Base-by-base conservation (phyloP, 2,329 filamentous ascomycete species). In the Ascochyta rabiei region DNA sequence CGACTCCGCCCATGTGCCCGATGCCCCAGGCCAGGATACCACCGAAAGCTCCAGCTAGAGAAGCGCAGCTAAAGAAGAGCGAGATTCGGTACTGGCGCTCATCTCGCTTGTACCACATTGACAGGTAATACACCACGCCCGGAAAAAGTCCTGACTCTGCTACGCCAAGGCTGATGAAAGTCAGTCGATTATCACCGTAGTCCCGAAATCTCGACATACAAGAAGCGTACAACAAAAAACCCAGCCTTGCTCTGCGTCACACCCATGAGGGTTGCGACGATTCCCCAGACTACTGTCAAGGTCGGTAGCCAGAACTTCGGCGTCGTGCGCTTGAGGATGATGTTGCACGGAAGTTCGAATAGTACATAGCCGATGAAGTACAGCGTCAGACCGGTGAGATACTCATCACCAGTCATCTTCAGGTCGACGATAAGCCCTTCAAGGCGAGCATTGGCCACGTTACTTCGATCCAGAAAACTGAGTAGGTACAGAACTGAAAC, bases 321-420 rank as follows among this genome's bases (percentile, higher is more conserved):
- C 0, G 82, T 86, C 0, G 84, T 87, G 0, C 80, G 76, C 62
- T 87, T 88, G 16, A 87, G 78, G 12, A 53, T 39, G 12, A 56
- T 56, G n/a, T 56, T 56, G 19, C 53, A 56, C 2, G 52, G 52
- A 6, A 87, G 79, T 60, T 81, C 80, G 52, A 81, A 77, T 2
- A 79, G 57, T 8, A 80, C 77, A 54, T 82, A 82, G 4, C 76
- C 77, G 51, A 81, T 75, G 64, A 90, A 90, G 69, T 88, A 90
- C 0, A 89, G 69, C 0, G 86, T 89, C 35, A 89, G 67, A 1
- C 85, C 85, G 0, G 83, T 86, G 1, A 89, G 76, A 53, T 90
- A 89, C 61, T 88, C 80, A 51, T 75, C 72, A 0, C 72, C 73
- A 1, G 73, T 75, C 68, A 77, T 72, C 0, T 59, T 18, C 4